Evolutionary conservation across 768 basidiomycete species (phyloP).

Genomic region (Mycena venus): DNA sequence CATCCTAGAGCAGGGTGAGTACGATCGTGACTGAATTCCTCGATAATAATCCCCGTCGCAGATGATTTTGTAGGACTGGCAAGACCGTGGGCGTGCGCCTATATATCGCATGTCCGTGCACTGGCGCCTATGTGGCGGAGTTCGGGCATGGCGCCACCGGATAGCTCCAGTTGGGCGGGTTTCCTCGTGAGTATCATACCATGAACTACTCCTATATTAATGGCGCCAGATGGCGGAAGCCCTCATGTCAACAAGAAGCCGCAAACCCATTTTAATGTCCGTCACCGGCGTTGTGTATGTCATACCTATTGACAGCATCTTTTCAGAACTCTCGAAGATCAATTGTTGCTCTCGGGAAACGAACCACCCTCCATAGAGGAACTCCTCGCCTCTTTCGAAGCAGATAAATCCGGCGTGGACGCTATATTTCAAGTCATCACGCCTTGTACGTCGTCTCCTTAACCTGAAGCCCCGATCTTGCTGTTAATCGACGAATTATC

Average conservation of each 20-base stretch:
- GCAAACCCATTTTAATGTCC: constrained; percentile 17
- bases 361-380: neutral
- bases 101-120: constrained; percentile 17
- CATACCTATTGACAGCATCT: neutral
- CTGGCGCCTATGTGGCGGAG: constrained; percentile 2
- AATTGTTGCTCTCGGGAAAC: neutral
- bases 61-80: neutral
- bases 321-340: neutral
- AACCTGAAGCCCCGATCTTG: too few species aligned
- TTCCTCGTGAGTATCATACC: neutral
- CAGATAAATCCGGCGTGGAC: neutral
- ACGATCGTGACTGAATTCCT: too few species aligned
- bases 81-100: constrained; percentile 21
- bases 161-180: neutral
- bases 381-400: neutral
- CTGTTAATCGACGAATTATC: too few species aligned
- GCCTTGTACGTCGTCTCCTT: neutral
- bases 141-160: neutral
- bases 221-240: constrained; percentile 6
- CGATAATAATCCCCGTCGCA: neutral
- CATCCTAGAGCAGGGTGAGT: neutral
- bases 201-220: neutral
- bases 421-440: neutral
- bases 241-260: neutral
- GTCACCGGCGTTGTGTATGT: neutral